Percentiles rank a stretch among this genome's conserved stretches.
These are phyloP conservation scores for Phytophthora multivora DNA, from an alignment of 352 stramenopile species.

Conservation along the genomic window DNA sequence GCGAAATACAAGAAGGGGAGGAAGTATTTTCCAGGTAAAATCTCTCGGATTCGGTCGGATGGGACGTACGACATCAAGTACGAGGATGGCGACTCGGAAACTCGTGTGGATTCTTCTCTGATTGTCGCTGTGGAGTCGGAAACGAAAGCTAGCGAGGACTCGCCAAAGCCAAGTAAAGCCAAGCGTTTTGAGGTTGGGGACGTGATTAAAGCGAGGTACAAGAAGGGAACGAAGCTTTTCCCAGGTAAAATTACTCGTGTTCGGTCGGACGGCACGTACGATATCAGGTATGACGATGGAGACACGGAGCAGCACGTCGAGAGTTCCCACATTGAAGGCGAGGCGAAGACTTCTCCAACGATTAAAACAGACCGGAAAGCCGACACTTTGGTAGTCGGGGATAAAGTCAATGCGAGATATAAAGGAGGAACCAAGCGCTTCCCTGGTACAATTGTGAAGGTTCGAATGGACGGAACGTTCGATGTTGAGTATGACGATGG, in stretches of 20 bases:
- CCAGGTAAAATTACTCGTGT: slow-evolving; percentile 51
- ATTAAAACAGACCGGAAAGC: too few species aligned
- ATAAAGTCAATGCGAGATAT: slow-evolving; percentile 50
- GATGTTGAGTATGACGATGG: slow-evolving; percentile 72
- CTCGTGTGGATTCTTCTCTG: slow-evolving; percentile 16
- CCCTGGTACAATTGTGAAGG: slow-evolving; percentile 49
- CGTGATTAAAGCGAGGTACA: slow-evolving; percentile 45
- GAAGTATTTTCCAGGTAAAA: slow-evolving; percentile 51
- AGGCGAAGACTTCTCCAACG: neutral
- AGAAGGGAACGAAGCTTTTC: slow-evolving; percentile 47
- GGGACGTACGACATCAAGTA: slow-evolving; percentile 63
- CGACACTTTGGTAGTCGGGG: slow-evolving; percentile 31
- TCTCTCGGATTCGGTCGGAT: slow-evolving; percentile 52
- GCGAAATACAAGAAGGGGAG: slow-evolving; percentile 49
- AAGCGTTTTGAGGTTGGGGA: slow-evolving; percentile 33
- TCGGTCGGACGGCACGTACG: slow-evolving; percentile 63
- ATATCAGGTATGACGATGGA: slow-evolving; percentile 71
- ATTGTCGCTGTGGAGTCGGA: slow-evolving; percentile 21
- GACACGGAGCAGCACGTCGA: slow-evolving; percentile 48
- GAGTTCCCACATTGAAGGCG: slow-evolving; percentile 21
- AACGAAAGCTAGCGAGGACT: slow-evolving; percentile 4
- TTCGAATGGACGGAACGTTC: slow-evolving; percentile 54
- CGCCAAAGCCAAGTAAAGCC: neutral
- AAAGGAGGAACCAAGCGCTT: slow-evolving; percentile 44
- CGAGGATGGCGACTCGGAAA: slow-evolving; percentile 47